phyloP scores from a whole-genome alignment of 257 asterid species.

The Datura wrightii region DNA sequence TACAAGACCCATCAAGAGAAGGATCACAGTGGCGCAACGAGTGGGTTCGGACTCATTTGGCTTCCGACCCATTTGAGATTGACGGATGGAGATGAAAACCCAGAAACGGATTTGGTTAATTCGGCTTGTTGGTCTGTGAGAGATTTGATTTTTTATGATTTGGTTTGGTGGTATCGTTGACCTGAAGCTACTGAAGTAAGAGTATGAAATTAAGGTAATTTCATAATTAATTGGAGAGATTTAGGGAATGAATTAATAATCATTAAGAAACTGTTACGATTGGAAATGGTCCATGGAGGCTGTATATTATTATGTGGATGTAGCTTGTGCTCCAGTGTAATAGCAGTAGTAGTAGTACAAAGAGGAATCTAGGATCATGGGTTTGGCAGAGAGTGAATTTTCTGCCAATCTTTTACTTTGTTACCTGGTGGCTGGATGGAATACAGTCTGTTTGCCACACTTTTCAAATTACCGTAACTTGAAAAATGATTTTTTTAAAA shows the following conservation, averaged over 20 bases:
- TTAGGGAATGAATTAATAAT: neutral
- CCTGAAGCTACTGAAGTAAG: neutral
- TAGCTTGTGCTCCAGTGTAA: neutral
- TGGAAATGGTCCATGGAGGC: neutral
- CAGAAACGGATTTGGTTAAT: conserved; percentile 33
- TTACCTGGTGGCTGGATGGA: no score
- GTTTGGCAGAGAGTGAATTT: neutral
- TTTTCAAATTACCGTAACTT: no score
- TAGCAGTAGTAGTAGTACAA: neutral
- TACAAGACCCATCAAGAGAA: conserved; percentile 74
- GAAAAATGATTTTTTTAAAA: no score
- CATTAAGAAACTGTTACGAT: neutral
- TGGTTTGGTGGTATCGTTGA: conserved; percentile 23
- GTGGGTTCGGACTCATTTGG: conserved; percentile 67
- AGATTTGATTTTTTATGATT: conserved; percentile 41
- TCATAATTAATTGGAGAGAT: neutral
- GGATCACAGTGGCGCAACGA: conserved; percentile 61
- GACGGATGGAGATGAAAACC: conserved; percentile 40
- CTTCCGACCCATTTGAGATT: conserved; percentile 76
- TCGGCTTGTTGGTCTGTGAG: conserved; percentile 28
- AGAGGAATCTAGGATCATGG: neutral
- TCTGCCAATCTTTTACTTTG: neutral
- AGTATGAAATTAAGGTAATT: conserved; percentile 32
- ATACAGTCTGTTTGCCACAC: no score
- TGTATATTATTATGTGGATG: neutral